Evolutionary conservation across 1,284 basidiomycete species (phyloP), one percentile per base, ranked within the genome.

Genomic region (Tilletiaria anomala): DNA sequence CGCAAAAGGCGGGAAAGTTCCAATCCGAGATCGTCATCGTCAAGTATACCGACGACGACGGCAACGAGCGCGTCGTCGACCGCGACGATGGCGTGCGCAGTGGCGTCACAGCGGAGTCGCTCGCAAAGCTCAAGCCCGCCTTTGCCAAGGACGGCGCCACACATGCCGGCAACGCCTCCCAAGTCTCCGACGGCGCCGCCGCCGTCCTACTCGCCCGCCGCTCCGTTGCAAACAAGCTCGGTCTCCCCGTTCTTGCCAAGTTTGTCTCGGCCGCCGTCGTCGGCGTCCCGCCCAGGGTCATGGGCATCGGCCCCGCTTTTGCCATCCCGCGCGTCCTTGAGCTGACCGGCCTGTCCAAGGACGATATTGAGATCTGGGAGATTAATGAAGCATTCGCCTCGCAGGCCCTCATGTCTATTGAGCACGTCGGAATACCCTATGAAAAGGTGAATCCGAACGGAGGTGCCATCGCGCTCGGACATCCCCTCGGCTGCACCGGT

Each of bases 161-260:
- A 2, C 87, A 93, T 65, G 93, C 91, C 36, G 75, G 75, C 26
- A 94, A 89, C 69, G 85, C 88, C 2, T 88, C 83, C 18, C 89
- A 94, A 68, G 79, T 97, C 36, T 88, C 86, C n/a, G 93, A 99
- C 62, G 91, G 91, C 48, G 91, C 91, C 17, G 87, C 89, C 37
- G 89, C 89, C 0, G 88, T 96, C 37, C 71, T 97, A 42, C 79
- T 96, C 44, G 76, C 85, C 24, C 77, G 86, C 47, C 78, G 91
- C 43, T 83, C 80, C 20, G 76, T 80, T 26, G 91, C 91, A 15
- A 80, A 83, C 70, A 82, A 80, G 61, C 79, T 91, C 49, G 82
- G 84, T 33, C 75, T 97, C 29, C 86, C 87, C 35, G 82, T 97
- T 62, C 50, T 91, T 44, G 93, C 85, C 71, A 96, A 96, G 73